A percentile compares a stretch with the other conserved stretches of the same genome.
Conservation (phyloP, 768 basidiomycete genomes). For the Zangia roseola region DNA sequence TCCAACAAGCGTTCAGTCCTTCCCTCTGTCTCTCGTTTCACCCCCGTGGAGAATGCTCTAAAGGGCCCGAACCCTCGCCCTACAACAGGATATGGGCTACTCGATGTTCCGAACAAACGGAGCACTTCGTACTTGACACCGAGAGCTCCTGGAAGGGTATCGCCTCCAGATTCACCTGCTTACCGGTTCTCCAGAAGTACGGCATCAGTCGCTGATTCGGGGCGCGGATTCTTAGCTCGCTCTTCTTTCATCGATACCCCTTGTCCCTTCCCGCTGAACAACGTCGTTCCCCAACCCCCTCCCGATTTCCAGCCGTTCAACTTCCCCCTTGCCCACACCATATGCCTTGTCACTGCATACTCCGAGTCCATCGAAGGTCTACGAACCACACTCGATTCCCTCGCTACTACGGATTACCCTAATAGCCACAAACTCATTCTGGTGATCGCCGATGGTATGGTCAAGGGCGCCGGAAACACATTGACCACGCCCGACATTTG, state of each 20-base stretch:
- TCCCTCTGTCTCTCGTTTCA: slow-evolving; percentile 71
- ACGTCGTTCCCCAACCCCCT: slow-evolving; percentile 91
- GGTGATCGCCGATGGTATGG: slow-evolving; percentile 97
- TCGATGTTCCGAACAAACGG: slow-evolving; percentile 65
- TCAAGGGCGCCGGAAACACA: slow-evolving; percentile 89
- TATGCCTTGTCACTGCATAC: slow-evolving; percentile 97
- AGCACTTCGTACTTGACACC: slow-evolving; percentile 49
- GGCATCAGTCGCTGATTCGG: slow-evolving; percentile 62
- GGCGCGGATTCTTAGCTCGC: slow-evolving; percentile 32
- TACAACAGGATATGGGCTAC: slow-evolving; percentile 61
- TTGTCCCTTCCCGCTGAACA: slow-evolving; percentile 90
- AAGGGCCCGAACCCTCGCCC: slow-evolving; percentile 55
- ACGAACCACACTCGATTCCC: slow-evolving; percentile 95
- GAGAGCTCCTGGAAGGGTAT: slow-evolving; percentile 45
- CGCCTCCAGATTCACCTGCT: slow-evolving; percentile 70
- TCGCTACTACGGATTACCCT: slow-evolving; percentile 97
- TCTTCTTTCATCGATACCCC: slow-evolving; percentile 63
- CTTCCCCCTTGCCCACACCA: slow-evolving; percentile 90
- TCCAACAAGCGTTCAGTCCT: slow-evolving; percentile 56
- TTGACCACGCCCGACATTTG: slow-evolving; percentile 93
- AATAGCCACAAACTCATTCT: slow-evolving; percentile 96
- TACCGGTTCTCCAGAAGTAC: slow-evolving; percentile 79
- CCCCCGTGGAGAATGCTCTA: slow-evolving; percentile 62
- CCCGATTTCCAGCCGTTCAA: slow-evolving; percentile 93
- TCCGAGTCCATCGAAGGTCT: slow-evolving; percentile 96